Evolutionary conservation across 2,329 filamentous ascomycete genomes (phyloP), one percentile per base, ranked within the genome.

Genomic region (Botrytis fragariae): DNA sequence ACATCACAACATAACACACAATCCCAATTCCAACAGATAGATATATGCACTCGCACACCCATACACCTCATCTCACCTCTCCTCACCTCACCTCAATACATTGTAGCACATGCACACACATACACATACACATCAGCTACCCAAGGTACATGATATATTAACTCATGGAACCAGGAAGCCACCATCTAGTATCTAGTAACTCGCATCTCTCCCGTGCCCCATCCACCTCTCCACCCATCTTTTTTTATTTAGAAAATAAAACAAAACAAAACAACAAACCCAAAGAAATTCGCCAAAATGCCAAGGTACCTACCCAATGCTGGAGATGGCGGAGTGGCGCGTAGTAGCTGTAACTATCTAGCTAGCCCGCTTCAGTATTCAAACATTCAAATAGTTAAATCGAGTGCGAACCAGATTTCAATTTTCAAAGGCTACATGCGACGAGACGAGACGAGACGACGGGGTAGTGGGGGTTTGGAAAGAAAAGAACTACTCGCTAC

Each of bases 71-170:
- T 4, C 39, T 42, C 39, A 42, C 39, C 39, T 39, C 37, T 10
- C 37, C 12, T 48, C 45, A 48, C 9, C 22, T 25, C 45, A 25
- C 42, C 42, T 20, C 44, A 44, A n/a, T 51, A 51, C 45, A 6
- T 12, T 14, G 45, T 54, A 54, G 16, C 51, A 54, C 51, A 29
- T 54, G n/a, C 48, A 51, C 48, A 51, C 4, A 51, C 45, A 45
- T 3, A 45, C 22, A 48, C 1, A 54, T 14, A 54, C 48, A 54
- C 14, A 42, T 57, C 65, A 68, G 48, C 35, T 57, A 39, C 29
- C 35, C 32, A 68, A 68, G 48, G 65, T 42, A 39, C 48, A 42
- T 39, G 48, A 54, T 54, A 68, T 29, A 54, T 54, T 32, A 68
- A 29, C 5, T n/a, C n/a, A n/a, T 29, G n/a, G 25, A 54, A 54